Base-by-base conservation (phyloP, 331 rosid genomes). In the Rhamnella rubrinervis region DNA sequence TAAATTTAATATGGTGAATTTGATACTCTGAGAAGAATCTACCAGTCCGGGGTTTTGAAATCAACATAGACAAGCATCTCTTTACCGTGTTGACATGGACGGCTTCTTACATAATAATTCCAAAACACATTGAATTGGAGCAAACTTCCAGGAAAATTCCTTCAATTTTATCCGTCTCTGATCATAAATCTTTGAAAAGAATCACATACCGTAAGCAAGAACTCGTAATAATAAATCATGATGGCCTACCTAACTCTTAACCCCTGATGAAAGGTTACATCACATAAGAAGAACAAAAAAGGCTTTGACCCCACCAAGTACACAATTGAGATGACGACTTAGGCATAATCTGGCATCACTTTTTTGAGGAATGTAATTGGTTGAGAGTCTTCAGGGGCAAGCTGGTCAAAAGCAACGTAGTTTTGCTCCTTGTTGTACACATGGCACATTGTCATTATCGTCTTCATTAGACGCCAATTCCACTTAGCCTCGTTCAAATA, bases 391-490 rank as follows among this genome's bases (percentile, higher is more conserved):
- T 80, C 86, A 0, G 92, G 92, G 50, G 88, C 83, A 77, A 93
- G 77, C 73, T 79, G 71, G 25, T 93, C 97, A 70, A 93, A 88
- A 17, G 85, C 76, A 58, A 91, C 71, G 55, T 93, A 91, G 59
- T 93, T 93, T 77, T 73, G 77, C 77, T 80, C 86, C 82, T 88
- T 77, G 73, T 81, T 62, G 67, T 93, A 93, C 52, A 93, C 92
- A 75, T 93, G 98, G 81, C 98, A 93, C 55, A 85, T 69, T 11
- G 98, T 89, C 92, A 93, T 72, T 75, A 93, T 91, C 28, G 95
- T 91, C 88, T 91, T 93, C 96, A 91, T 87, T 76, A 91, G 81
- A 50, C 92, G 85, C 95, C 97, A 93, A 61, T 91, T 93, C 97
- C 97, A 93, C 49, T 79, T 82, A 74, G 96, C 95, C 77, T 89